These are phyloP conservation scores for Xylariaceae sp. DNA, from an alignment of 2,329 filamentous ascomycete genomes.

Conservation along the genomic window DNA sequence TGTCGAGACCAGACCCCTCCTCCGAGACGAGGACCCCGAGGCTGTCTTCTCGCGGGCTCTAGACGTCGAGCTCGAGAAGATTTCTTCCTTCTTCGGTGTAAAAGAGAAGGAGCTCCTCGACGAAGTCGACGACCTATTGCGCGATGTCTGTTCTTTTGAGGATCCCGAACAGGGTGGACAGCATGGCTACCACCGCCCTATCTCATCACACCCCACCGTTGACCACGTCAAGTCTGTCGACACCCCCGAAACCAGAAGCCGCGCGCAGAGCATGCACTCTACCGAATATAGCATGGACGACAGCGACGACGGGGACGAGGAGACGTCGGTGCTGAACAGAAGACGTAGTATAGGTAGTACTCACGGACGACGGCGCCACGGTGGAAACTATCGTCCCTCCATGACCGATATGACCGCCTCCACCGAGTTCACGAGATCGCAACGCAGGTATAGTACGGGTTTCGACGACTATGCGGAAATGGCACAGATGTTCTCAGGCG, in stretches of 20 bases:
- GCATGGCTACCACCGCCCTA: conserved; percentile 32
- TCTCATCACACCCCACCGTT: conserved; percentile 24
- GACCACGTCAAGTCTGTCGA: conserved; percentile 38
- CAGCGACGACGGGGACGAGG: conserved; percentile 45
- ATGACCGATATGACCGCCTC: conserved; percentile 57
- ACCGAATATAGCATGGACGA: conserved; percentile 57
- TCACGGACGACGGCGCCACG: conserved; percentile 35
- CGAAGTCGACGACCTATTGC: conserved; percentile 71
- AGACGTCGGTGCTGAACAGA: conserved; percentile 49
- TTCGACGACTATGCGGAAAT: conserved; percentile 78
- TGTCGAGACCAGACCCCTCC: conserved; percentile 78
- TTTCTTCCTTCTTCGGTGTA: conserved; percentile 80
- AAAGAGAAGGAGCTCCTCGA: conserved; percentile 86
- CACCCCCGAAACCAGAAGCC: conserved; percentile 28
- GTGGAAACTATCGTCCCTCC: conserved; percentile 37
- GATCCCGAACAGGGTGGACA: conserved; percentile 42
- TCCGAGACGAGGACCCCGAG: conserved; percentile 70
- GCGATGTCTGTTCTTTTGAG: conserved; percentile 66
- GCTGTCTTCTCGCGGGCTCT: conserved; percentile 74
- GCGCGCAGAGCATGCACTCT: conserved; percentile 42
- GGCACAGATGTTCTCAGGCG: conserved; percentile 58
- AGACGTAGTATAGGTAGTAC: conserved; percentile 37
- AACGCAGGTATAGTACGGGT: conserved; percentile 58
- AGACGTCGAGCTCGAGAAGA: conserved; percentile 88
- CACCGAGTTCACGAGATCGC: conserved; percentile 53